Conservation (phyloP, 2,329 filamentous ascomycete genomes). For the Gaeumannomyces tritici region DNA sequence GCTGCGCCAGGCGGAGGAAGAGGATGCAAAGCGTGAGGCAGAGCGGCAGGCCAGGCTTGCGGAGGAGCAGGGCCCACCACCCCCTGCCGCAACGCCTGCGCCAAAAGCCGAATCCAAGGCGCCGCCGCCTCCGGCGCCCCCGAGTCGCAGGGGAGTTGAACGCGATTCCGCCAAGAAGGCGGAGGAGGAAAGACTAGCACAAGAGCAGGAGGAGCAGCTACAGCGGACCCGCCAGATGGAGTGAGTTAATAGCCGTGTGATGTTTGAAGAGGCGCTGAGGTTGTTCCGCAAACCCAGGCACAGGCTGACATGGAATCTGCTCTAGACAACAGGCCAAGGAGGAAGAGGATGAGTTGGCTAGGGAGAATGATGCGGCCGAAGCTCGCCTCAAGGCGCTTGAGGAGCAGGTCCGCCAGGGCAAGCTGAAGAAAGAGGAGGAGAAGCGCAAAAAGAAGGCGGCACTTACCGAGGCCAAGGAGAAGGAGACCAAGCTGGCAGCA, state of each 20-base stretch:
- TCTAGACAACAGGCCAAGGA: conserved; percentile 56
- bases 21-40: conserved; percentile 79
- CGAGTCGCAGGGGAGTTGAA: conserved; percentile 58
- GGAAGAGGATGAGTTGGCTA: conserved; percentile 72
- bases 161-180: conserved; percentile 44
- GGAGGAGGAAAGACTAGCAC: conserved; percentile 53
- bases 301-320: conserved; percentile 12
- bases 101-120: conserved; percentile 40
- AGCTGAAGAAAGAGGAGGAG: conserved; percentile 93
- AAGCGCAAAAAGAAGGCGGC: conserved; percentile 88
- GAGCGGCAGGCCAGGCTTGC: conserved; percentile 77
- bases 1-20: conserved; percentile 81
- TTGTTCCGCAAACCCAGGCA: conserved; percentile 8
- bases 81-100: conserved; percentile 40
- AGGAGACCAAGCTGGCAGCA: conserved; percentile 73
- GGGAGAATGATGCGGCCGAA: conserved; percentile 71
- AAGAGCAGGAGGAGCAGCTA: conserved; percentile 69
- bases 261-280: not conserved
- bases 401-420: conserved; percentile 87
- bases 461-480: conserved; percentile 75
- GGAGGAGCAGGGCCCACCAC: conserved; percentile 60
- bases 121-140: conserved; percentile 64
- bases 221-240: conserved; percentile 67
- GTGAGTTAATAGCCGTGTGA: conserved; percentile 49
- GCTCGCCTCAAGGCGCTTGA: conserved; percentile 82